phyloP scores from a whole-genome alignment of 2,329 filamentous ascomycete species.

The Cercospora brassicicola region DNA sequence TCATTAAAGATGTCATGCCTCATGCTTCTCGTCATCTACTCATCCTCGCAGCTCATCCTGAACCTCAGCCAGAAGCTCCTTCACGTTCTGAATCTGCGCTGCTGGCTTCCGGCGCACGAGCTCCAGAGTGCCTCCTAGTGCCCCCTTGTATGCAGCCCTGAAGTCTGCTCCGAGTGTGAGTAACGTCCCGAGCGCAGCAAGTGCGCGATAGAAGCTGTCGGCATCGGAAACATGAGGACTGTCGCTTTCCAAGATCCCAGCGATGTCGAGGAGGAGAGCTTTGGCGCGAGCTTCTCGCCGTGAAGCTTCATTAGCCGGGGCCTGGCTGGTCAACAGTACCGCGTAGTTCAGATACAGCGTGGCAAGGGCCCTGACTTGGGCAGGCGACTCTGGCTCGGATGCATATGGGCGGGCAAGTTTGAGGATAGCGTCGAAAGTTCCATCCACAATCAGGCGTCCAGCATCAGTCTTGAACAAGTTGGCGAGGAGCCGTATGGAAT shows the following conservation, averaged over 20 bases:
- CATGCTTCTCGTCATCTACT: neutral
- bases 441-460: slow-evolving; percentile 62
- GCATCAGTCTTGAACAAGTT: slow-evolving; percentile 78
- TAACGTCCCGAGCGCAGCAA: slow-evolving; percentile 82
- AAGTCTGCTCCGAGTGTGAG: slow-evolving; percentile 62
- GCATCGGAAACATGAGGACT: slow-evolving; percentile 64
- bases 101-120: slow-evolving; percentile 52
- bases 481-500: slow-evolving; percentile 75
- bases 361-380: slow-evolving; percentile 76
- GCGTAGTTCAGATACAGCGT: slow-evolving; percentile 84
- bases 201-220: slow-evolving; percentile 77
- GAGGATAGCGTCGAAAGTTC: slow-evolving; percentile 61
- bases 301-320: slow-evolving; percentile 32
- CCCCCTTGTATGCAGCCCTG: slow-evolving; percentile 59
- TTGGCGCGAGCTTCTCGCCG: slow-evolving; percentile 37
- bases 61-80: slow-evolving; percentile 62
- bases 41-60: slow-evolving; percentile 45
- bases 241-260: slow-evolving; percentile 36
- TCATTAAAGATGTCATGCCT: neutral
- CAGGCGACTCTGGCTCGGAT: slow-evolving; percentile 53
- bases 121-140: slow-evolving; percentile 51
- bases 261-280: slow-evolving; percentile 37
- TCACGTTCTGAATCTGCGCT: slow-evolving; percentile 61
- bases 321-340: slow-evolving; percentile 61
- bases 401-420: slow-evolving; percentile 64